Percentiles rank a stretch among this genome's conserved stretches.
Conservation (phyloP, 352 stramenopile genomes). For the Phytophthora sp. region DNA sequence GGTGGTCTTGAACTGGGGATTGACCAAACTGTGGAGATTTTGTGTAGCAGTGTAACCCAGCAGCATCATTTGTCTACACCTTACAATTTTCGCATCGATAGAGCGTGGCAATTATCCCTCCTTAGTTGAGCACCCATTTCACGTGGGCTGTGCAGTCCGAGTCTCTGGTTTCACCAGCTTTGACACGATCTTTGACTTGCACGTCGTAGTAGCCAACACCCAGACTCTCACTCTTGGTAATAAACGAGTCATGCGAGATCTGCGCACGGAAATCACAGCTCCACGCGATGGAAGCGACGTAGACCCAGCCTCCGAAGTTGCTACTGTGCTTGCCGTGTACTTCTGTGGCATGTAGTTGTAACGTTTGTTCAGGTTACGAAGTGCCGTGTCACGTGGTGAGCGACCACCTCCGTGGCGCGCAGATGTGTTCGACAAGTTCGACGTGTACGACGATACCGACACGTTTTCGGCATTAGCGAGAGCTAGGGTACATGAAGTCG, state of each 20-base stretch:
- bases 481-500: background rate
- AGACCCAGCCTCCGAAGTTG: slow-evolving; percentile 37
- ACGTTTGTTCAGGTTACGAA: slow-evolving; percentile 63
- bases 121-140: no score
- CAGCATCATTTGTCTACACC: no score
- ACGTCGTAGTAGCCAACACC: slow-evolving; percentile 84
- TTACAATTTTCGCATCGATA: no score
- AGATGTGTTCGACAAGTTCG: slow-evolving; percentile 49
- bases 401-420: slow-evolving; percentile 26
- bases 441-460: slow-evolving; percentile 67
- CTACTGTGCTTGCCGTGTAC: slow-evolving; percentile 48
- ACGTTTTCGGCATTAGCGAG: slow-evolving; percentile 50
- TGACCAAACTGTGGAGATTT: no score
- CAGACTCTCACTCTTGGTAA: slow-evolving; percentile 71
- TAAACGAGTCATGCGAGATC: slow-evolving; percentile 71
- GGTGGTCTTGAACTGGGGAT: no score
- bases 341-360: slow-evolving; percentile 77
- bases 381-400: slow-evolving; percentile 48
- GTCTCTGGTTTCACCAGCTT: slow-evolving; percentile 78
- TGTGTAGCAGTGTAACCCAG: no score
- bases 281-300: slow-evolving; percentile 75
- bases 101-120: no score
- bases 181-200: slow-evolving; percentile 65
- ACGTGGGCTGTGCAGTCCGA: no score
- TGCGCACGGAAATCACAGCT: slow-evolving; percentile 71